A percentile compares a stretch with the other conserved stretches of the same genome.
These are phyloP conservation scores for Annona cherimola DNA, from an alignment of 164 flowering plant species.

Conservation along the genomic window DNA sequence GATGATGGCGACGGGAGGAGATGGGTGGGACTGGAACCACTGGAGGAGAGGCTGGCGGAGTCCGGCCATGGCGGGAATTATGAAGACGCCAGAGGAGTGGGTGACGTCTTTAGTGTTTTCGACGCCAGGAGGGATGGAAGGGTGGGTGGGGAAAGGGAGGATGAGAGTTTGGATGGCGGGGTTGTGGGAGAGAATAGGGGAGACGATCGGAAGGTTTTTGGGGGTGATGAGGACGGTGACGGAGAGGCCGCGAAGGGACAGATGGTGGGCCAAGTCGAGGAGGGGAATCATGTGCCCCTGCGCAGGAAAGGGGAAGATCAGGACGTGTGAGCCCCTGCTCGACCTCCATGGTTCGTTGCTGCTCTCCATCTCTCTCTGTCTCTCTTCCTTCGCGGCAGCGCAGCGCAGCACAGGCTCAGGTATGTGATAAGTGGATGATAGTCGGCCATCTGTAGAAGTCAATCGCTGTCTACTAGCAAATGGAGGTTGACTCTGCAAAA, in stretches of 20 bases:
- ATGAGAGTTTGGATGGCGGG: conserved; percentile 24
- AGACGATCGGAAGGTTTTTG: conserved; percentile 23
- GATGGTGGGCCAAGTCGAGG: conserved; percentile 20
- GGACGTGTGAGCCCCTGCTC: conserved; percentile 12
- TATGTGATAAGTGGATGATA: not conserved
- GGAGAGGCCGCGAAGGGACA: conserved; percentile 17
- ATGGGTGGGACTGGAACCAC: conserved; percentile 25
- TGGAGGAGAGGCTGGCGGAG: conserved; percentile 13
- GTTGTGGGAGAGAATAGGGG: conserved; percentile 18
- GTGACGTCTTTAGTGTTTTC: conserved; percentile 9
- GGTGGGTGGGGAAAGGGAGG: conserved; percentile 25
- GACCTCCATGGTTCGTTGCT: not conserved
- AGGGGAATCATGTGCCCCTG: conserved; percentile 29
- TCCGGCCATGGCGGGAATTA: conserved; percentile 9
- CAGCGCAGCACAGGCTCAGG: too few species aligned
- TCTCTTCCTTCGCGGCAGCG: not conserved
- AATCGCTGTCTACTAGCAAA: too few species aligned
- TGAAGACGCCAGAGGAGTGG: not conserved
- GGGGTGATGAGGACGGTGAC: conserved; percentile 32
- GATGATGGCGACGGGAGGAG: conserved; percentile 24
- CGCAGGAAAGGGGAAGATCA: conserved; percentile 21
- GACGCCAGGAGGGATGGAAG: conserved; percentile 17
- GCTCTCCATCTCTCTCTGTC: not conserved
- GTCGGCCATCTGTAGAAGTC: not conserved
- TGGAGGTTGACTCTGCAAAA: too few species aligned